Base-by-base conservation (phyloP, 768 basidiomycete genomes). In the Hemileccinum rubropunctum region DNA sequence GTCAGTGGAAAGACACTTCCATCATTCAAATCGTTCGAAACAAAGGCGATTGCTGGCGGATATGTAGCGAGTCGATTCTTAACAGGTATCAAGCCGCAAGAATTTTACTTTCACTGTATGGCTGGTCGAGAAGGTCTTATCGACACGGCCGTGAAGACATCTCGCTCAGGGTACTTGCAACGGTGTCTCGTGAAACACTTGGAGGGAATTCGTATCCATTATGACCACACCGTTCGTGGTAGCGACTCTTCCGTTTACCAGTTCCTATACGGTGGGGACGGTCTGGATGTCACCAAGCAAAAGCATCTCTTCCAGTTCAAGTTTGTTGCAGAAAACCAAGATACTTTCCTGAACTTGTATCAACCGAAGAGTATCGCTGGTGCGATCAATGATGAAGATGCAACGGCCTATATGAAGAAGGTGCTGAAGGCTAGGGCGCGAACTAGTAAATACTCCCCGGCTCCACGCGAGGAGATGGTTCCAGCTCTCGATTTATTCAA, bases 21-120 rank as follows among this genome's bases (percentile, higher is more conserved):
- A 11, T 93, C 93, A 3, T 99, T 98, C 83, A 87, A 88, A 62
- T 76, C 95, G 0, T 98, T 98, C 71, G 97, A 98, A 71, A 98
- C 97, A n/a, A 88, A 86, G 53, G 94, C 97, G 5, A 92, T 98
- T 53, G 95, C 97, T 12, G 97, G 97, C 62, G 97, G 97, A 8
- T 99, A 95, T 67, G 91, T 99, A 40, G 94, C 91, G 13, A 97
- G 95, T 67, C 92, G 97, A 32, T 99, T 99, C 79, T 80, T 99
- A 75, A 98, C 97, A 7, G 97, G 97, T 47, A 84, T 99, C 67
- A 91, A 88, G 59, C 97, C 97, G 0, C 97, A 99, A 66, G 97
- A 99, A 68, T 99, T 98, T 72, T 99, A 97, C 74, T 99, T 99
- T 79, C 97, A 99, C 72, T 98, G 97, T 66, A 99, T 99, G 97